Percentiles rank a stretch among this genome's conserved stretches.
Evolutionary conservation across 768 basidiomycete species (phyloP).

Genomic region (Cystofilobasidium ferigula): DNA sequence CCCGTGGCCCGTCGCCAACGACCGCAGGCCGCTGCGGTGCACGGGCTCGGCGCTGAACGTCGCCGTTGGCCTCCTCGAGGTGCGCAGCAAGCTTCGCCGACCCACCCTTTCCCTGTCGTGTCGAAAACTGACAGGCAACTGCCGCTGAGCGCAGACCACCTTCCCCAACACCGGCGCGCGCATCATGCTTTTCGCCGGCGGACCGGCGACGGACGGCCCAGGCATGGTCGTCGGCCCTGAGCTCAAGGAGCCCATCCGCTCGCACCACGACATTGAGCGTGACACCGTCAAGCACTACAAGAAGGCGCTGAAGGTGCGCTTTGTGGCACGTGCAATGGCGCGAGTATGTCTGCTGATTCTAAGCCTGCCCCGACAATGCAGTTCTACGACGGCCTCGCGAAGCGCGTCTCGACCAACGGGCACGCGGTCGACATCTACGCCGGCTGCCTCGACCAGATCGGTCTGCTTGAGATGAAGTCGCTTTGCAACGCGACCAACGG

Average conservation of each 20-base stretch:
- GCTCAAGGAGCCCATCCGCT: slow-evolving; percentile 91
- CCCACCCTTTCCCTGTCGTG: slow-evolving; percentile 7
- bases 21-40: slow-evolving; percentile 83
- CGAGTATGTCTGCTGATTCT: no score
- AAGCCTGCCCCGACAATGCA: slow-evolving; percentile 37
- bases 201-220: slow-evolving; percentile 90
- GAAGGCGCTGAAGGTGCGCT: slow-evolving; percentile 75
- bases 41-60: slow-evolving; percentile 91
- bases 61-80: slow-evolving; percentile 83
- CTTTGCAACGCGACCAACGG: slow-evolving; percentile 93
- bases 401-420: slow-evolving; percentile 84
- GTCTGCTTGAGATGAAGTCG: slow-evolving; percentile 92
- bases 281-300: slow-evolving; percentile 97
- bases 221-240: slow-evolving; percentile 94
- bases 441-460: slow-evolving; percentile 95
- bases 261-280: slow-evolving; percentile 95
- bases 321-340: no score
- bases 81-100: no score
- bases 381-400: slow-evolving; percentile 93
- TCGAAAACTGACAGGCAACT: background rate
- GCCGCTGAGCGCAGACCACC: slow-evolving; percentile 46
- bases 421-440: slow-evolving; percentile 92
- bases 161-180: slow-evolving; percentile 93
- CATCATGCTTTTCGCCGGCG: slow-evolving; percentile 92
- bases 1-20: slow-evolving; percentile 94